Evolutionary conservation across 805 yeast genomes (phyloP).

Genomic region (Pichia eremophila): DNA sequence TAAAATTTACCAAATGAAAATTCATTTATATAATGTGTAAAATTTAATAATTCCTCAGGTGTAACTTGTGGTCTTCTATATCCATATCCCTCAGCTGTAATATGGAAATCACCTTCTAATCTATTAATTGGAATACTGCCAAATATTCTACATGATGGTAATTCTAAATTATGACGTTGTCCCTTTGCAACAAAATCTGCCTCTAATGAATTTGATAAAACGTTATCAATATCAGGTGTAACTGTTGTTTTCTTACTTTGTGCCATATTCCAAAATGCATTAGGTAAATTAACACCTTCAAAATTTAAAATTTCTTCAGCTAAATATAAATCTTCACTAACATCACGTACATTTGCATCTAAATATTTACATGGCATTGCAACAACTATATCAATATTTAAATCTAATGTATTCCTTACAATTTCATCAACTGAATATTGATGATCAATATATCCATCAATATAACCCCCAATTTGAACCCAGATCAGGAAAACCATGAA

Average conservation of each 20-base stretch:
- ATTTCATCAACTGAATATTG: constrained; percentile 66
- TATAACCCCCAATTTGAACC: constrained; percentile 75
- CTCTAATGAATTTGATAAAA: constrained; percentile 53
- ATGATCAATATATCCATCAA: constrained; percentile 75
- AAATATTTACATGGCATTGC: constrained; percentile 76
- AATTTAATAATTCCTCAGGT: constrained; percentile 48
- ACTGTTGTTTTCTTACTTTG: constrained; percentile 31
- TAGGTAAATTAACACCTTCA: constrained; percentile 55
- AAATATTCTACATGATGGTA: constrained; percentile 78
- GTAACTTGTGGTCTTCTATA: constrained; percentile 32
- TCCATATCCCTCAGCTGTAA: constrained; percentile 69
- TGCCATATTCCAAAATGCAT: constrained; percentile 28
- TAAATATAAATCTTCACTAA: constrained; percentile 64
- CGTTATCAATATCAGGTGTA: constrained; percentile 58
- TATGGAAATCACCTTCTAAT: constrained; percentile 77
- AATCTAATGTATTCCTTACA: constrained; percentile 45
- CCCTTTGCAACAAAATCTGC: constrained; percentile 51
- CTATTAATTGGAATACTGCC: constrained; percentile 80
- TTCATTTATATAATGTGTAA: constrained; percentile 79
- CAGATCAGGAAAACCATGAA: constrained; percentile 62
- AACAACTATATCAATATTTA: constrained; percentile 74
- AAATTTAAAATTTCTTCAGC: constrained; percentile 69
- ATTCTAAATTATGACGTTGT: constrained; percentile 36
- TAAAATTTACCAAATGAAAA: constrained; percentile 86
- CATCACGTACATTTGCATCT: constrained; percentile 69